These are phyloP conservation scores for Candida suzukii DNA, from an alignment of 805 yeast species.

Conservation along the genomic window DNA sequence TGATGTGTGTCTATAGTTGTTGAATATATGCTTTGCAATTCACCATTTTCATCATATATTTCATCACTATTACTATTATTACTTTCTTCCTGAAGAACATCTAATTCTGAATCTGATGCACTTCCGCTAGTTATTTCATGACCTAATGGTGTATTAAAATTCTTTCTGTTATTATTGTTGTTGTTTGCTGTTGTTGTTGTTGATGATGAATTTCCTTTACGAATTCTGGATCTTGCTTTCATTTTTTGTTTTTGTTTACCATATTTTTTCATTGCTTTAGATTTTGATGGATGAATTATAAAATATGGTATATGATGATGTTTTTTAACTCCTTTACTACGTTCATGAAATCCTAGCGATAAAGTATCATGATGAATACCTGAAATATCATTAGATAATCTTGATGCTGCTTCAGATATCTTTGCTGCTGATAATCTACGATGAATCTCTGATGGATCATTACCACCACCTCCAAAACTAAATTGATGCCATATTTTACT, in stretches of 20 bases:
- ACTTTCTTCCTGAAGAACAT: neutral
- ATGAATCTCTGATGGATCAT: slow-evolving; percentile 22
- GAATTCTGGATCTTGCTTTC: neutral
- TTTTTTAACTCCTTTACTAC: neutral
- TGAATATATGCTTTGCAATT: neutral
- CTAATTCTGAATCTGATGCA: neutral
- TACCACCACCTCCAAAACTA: slow-evolving; percentile 23
- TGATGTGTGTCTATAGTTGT: neutral
- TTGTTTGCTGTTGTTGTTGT: neutral
- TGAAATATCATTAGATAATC: slow-evolving; percentile 37
- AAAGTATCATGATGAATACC: slow-evolving; percentile 28
- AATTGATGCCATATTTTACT: slow-evolving; percentile 19
- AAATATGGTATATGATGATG: too few relatives aligned
- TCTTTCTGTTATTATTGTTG: neutral
- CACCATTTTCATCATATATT: neutral
- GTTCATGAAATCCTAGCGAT: slow-evolving; percentile 4
- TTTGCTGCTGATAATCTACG: slow-evolving; percentile 28
- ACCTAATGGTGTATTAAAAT: neutral
- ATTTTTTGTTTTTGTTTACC: neutral
- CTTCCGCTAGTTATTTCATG: neutral
- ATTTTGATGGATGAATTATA: too few relatives aligned
- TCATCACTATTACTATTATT: neutral
- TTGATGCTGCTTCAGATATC: slow-evolving; percentile 34
- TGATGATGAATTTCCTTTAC: neutral
- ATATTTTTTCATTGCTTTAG: neutral